Evolutionary conservation across 2,329 filamentous ascomycete genomes (phyloP).

Genomic region (Zopfia rhizophila): DNA sequence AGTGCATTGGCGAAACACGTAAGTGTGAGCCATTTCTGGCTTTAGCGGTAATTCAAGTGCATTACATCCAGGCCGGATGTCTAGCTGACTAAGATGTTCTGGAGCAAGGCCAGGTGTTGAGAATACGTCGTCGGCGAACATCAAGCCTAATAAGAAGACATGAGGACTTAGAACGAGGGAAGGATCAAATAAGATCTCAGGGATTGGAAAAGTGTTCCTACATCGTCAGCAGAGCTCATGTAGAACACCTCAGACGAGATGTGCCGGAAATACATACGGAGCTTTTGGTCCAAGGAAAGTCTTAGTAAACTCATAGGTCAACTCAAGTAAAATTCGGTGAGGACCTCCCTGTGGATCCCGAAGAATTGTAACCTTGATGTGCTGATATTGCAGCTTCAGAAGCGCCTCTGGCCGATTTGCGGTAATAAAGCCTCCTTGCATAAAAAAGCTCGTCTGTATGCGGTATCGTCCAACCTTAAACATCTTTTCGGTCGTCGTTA

Average conservation of each 20-base stretch:
- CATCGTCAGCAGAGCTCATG: constrained; percentile 6
- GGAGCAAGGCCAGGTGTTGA: constrained; percentile 3
- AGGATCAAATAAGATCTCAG: constrained; percentile 3
- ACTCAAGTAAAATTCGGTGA: constrained; percentile 4
- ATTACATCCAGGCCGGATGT: constrained; percentile 4
- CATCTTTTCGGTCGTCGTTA: constrained; percentile 6
- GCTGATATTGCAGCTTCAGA: constrained; percentile 6
- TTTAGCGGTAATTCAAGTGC: constrained; percentile 3
- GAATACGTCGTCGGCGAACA: constrained; percentile 7
- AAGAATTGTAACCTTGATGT: constrained; percentile 7
- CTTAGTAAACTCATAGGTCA: constrained; percentile 8
- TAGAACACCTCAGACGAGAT: no score
- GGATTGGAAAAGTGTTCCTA: constrained; percentile 1
- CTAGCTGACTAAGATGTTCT: no score
- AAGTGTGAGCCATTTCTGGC: neutral
- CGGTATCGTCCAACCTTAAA: constrained; percentile 7
- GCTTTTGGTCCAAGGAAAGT: constrained; percentile 6
- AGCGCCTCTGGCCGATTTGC: constrained; percentile 1
- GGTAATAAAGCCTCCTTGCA: constrained; percentile 6
- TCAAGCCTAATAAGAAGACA: constrained; percentile 1
- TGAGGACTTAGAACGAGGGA: constrained; percentile 5
- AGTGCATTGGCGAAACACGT: constrained; percentile 1
- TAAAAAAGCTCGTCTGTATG: constrained; percentile 8
- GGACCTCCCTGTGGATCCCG: neutral
- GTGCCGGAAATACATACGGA: neutral